These are phyloP conservation scores for Fusarium acutatum DNA, from an alignment of 2,329 filamentous ascomycete genomes.

Conservation along the genomic window DNA sequence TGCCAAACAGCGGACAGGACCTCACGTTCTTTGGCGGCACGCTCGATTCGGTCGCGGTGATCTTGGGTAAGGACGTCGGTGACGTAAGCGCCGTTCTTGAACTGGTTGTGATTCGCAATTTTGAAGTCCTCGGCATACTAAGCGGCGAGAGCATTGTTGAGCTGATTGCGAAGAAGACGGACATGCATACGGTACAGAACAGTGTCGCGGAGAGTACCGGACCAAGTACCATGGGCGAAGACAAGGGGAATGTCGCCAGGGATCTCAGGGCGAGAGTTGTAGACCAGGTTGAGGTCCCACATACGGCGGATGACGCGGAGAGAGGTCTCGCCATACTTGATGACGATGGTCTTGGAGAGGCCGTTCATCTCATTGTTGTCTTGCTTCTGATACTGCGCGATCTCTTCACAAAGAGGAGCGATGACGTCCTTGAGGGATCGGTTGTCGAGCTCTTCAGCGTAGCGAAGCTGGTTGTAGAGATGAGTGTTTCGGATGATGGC, in stretches of 20 bases:
- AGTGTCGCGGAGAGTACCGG: conserved; percentile 5
- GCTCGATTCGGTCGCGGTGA: conserved; percentile 17
- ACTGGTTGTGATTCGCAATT: not conserved
- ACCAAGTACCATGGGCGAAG: conserved; percentile 18
- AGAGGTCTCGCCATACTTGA: conserved; percentile 33
- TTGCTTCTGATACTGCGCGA: conserved; percentile 7
- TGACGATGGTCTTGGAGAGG: conserved; percentile 24
- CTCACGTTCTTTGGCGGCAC: conserved; percentile 10
- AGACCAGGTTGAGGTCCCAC: conserved; percentile 33
- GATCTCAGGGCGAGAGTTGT: conserved; percentile 18
- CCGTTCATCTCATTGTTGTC: conserved; percentile 23
- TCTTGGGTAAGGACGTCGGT: conserved; percentile 25
- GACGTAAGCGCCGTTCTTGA: not conserved
- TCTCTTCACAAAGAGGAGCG: conserved; percentile 17
- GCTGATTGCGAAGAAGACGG: conserved; percentile 15
- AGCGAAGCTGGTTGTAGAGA: conserved; percentile 7
- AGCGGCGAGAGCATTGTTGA: conserved; percentile 21
- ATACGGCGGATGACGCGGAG: conserved; percentile 23
- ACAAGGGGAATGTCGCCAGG: conserved; percentile 2
- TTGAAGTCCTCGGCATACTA: conserved; percentile 35
- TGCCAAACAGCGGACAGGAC: conserved; percentile 1
- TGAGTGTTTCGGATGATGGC: conserved; percentile 11
- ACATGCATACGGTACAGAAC: conserved; percentile 24
- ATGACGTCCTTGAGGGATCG: conserved; percentile 10
- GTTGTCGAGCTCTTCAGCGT: not conserved